Evolutionary conservation across 129 eudicot species (phyloP).

Genomic region (Centaurea solstitialis): DNA sequence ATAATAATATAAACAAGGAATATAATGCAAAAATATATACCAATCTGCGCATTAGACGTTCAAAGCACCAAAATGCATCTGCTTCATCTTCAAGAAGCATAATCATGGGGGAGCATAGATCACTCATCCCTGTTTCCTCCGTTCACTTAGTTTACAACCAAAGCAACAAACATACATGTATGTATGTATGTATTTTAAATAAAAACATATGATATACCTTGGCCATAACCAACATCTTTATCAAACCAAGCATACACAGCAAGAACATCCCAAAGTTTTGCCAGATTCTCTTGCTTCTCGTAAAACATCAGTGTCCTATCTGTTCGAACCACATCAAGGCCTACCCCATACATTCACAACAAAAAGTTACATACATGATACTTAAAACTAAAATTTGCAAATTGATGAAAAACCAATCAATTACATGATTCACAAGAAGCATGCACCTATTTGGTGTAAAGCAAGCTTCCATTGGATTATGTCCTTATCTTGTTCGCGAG

Average conservation of each 20-base stretch:
- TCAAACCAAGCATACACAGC: conserved; percentile 96
- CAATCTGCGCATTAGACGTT: conserved; percentile 93
- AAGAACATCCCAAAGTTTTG: conserved; percentile 96
- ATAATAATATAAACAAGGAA: not conserved
- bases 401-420: conserved; percentile 15
- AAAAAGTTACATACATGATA: conserved; percentile 14
- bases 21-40: conserved; percentile 23
- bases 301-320: conserved; percentile 82
- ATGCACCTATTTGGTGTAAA: conserved; percentile 90
- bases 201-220: conserved; percentile 35
- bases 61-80: conserved; percentile 98
- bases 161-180: not conserved
- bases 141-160: conserved; percentile 4
- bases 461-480: conserved; percentile 93
- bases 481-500: conserved; percentile 55
- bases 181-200: not conserved
- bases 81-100: conserved; percentile 93
- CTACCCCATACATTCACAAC: conserved; percentile 40
- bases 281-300: conserved; percentile 84
- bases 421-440: conserved; percentile 32
- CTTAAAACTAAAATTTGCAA: not conserved
- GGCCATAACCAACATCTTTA: conserved; percentile 90
- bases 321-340: conserved; percentile 96
- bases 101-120: conserved; percentile 97
- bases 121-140: conserved; percentile 88